Evolutionary conservation across 768 basidiomycete genomes (phyloP), one percentile per base, ranked within the genome.

Genomic region (Amanita muscaria): DNA sequence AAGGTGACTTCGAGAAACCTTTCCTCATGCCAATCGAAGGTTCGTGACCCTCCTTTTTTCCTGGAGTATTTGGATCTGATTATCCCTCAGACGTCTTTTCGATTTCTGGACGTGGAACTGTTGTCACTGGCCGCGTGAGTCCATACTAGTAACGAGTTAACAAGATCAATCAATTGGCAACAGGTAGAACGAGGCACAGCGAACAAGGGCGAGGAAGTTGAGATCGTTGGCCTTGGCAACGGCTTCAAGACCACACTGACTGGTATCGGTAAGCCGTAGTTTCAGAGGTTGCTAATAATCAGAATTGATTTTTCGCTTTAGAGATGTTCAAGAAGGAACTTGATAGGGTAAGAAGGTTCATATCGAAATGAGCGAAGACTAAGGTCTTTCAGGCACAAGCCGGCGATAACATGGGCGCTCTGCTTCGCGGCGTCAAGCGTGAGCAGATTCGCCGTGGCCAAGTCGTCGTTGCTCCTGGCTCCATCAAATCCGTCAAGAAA

Each of bases 261-360:
- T 57, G 96, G 96, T 56, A 88, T 93, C 60, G 89, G 84, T 84
- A 53, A 42, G 78, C 66, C 1, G 6, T 47, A 16, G 34, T 36
- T 25, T 18, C 31, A 1, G 7, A 18, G 14, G 39, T 5, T 18
- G 41, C 14, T 23, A 18, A 15, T 38, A 30, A 30, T 24, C 1
- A 14, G 40, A 31, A 12, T 45, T 15, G 36, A 41, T 29, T n/a
- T 24, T 10, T 31, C 12, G 18, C 31, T 51, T 14, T 53, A 92
- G 94, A 97, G 67, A 97, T 96, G 90, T 98, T 98, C 82, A 94
- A 96, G 76, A 97, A 96, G 73, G 96, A 99, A 68, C 79, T 99
- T 44, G 96, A 99, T 29, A 81, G 92, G 45, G 87, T 83, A 64
- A 32, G 74, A 55, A 14, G n/a, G 15, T n/a, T n/a, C 30, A 41